These are phyloP conservation scores for Apiotrichum siamense DNA, from an alignment of 1,284 basidiomycete species.

Conservation along the genomic window DNA sequence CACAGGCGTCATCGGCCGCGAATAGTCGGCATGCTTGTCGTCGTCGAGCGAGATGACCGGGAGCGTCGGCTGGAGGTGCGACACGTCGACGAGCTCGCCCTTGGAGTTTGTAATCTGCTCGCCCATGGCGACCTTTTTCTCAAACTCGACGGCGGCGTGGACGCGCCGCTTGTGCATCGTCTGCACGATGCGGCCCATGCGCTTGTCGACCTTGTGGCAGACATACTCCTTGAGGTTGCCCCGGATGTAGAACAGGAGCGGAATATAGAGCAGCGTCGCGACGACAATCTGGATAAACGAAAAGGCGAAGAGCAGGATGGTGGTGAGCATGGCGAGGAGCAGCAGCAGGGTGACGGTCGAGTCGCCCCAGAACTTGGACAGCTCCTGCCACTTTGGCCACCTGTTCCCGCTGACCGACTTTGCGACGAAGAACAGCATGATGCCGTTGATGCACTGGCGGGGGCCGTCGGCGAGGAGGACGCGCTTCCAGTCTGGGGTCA, in stretches of 20 bases:
- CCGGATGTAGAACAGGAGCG: conserved; percentile 87
- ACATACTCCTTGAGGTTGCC: conserved; percentile 98
- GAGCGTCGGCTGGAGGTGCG: conserved; percentile 77
- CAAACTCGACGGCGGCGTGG: conserved; percentile 71
- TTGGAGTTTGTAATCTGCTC: conserved; percentile 89
- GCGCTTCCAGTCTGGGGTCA: conserved; percentile 79
- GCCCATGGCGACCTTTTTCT: conserved; percentile 84
- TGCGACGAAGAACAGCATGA: conserved; percentile 88
- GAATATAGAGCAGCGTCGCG: conserved; percentile 84
- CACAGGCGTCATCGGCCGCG: conserved; percentile 12
- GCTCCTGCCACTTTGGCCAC: conserved; percentile 52
- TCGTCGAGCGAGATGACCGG: conserved; percentile 86
- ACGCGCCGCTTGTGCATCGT: conserved; percentile 81
- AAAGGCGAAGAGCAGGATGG: conserved; percentile 77
- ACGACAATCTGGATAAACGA: conserved; percentile 73
- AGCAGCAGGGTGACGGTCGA: conserved; percentile 60
- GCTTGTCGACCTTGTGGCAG: conserved; percentile 98
- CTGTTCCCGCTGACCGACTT: conserved; percentile 51
- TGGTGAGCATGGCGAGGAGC: conserved; percentile 83
- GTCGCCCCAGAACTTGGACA: conserved; percentile 21
- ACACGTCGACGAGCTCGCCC: conserved; percentile 63
- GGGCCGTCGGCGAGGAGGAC: conserved; percentile 91
- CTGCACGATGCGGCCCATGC: conserved; percentile 89
- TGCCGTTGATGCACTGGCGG: conserved; percentile 90
- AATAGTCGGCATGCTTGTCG: conserved; percentile 59